Conservation (phyloP, 352 stramenopile species). For the Pythium graminicola region DNA sequence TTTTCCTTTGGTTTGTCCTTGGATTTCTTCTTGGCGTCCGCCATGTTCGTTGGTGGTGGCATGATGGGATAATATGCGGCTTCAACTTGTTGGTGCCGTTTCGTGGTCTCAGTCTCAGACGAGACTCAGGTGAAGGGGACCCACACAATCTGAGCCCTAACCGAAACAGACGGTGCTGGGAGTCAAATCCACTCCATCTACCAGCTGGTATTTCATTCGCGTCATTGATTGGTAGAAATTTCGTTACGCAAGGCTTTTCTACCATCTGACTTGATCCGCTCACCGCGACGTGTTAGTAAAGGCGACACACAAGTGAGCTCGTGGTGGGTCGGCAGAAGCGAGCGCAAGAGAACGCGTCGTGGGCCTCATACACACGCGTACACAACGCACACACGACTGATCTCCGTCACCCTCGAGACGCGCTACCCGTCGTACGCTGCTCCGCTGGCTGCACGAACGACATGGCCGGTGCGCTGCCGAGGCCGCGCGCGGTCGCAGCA, state of each 20-base stretch:
- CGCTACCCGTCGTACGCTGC: neutral
- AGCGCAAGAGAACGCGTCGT: neutral
- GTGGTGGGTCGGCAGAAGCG: neutral
- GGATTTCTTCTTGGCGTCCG: slow-evolving; percentile 20
- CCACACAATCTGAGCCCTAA: neutral
- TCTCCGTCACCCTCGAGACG: neutral
- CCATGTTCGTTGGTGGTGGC: slow-evolving; percentile 7
- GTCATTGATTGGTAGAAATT: slow-evolving; percentile 12
- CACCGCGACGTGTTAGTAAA: slow-evolving; percentile 16
- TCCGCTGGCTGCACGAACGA: neutral
- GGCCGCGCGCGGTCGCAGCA: neutral
- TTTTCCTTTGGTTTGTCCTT: slow-evolving; percentile 18
- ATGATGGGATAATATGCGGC: neutral
- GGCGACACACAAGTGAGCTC: neutral
- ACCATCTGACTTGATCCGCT: slow-evolving; percentile 13
- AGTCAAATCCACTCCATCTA: neutral
- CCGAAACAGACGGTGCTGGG: neutral
- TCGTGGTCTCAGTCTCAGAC: neutral
- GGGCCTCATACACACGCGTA: neutral
- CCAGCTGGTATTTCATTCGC: slow-evolving; percentile 4
- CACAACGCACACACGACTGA: neutral
- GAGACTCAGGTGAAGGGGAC: no score
- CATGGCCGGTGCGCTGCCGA: neutral
- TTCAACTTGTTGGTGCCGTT: slow-evolving; percentile 10
- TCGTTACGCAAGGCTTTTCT: neutral